Evolutionary conservation across 208 protist genomes (phyloP), one percentile per base, ranked within the genome.

Genomic region (Trypanosoma mega): DNA sequence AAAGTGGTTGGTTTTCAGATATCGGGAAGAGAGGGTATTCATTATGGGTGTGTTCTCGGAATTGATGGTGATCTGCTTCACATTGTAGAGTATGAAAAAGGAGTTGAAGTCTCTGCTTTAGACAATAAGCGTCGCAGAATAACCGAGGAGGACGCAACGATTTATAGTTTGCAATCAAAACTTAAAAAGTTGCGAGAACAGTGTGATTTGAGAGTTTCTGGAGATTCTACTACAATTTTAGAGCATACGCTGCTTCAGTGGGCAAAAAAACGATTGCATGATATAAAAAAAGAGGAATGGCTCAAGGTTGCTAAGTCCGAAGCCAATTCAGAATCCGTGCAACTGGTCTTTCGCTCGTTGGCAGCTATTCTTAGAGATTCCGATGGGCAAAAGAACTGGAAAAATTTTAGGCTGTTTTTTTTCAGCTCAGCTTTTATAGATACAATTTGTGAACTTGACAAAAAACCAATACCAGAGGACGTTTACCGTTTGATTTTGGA

Each of bases 91-190:
- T 63, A 54, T 29, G 44, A 37, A 20, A 24, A 43, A 52, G 33
- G 43, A 47, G 18, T 54, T 37, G 57, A 51, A 29, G 34, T 52
- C 39, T 63, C 57, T 33, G 20, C 36, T 24, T 27, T 44, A 31
- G 34, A 63, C 26, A 54, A n/a, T 52, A 52, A 63, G 36, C 45
- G 20, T 27, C 57, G 33, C 23, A 21, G 12, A 21, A 63, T 63
- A 31, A n/a, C 45, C 39, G 57, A 63, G 12, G 57, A 53, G 33
- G 33, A 46, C 51, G 48, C 24, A 16, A 24, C 39, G n/a, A 63
- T 63, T 63, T 16, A 44, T 34, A 47, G n/a, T 39, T 46, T 63
- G 14, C 43, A 63, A 41, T 54, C 44, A 52, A 59, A 59, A 43
- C 53, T 59, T 31, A 48, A 31, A 31, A 2, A 29, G 20, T 47